phyloP scores from a whole-genome alignment of 148 eudicot species.

The Rhododendron williamsianum region DNA sequence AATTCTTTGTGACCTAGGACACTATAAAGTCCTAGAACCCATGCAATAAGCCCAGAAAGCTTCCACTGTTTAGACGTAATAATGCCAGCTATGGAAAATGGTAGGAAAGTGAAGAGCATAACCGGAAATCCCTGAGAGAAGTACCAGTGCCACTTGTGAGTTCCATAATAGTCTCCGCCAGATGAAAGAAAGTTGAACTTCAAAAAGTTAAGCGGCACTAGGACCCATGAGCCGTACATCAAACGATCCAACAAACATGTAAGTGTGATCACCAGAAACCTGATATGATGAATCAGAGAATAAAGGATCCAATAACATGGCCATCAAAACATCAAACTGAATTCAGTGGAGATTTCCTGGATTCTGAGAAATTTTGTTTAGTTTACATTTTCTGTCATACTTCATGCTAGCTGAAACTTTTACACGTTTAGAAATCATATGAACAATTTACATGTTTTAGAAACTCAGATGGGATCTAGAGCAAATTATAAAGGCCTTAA shows the following conservation, averaged over 20 bases:
- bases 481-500: background rate
- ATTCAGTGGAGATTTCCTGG: conserved; percentile 2
- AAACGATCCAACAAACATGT: conserved; percentile 61
- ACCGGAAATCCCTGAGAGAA: conserved; percentile 85
- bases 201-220: conserved; percentile 86
- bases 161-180: conserved; percentile 99
- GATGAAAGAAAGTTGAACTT: conserved; percentile 93
- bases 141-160: conserved; percentile 98
- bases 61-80: conserved; percentile 69
- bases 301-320: background rate
- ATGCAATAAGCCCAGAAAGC: conserved; percentile 64
- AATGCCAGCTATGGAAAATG: conserved; percentile 68
- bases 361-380: background rate
- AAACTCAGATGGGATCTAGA: background rate
- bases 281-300: conserved; percentile 25
- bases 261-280: conserved; percentile 57
- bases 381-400: background rate
- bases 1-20: conserved; percentile 93
- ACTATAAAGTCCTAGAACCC: conserved; percentile 91
- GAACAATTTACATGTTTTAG: background rate
- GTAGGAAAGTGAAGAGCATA: conserved; percentile 83
- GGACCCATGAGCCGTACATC: conserved; percentile 84
- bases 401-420: background rate
- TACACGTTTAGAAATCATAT: background rate
- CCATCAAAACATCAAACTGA: conserved; percentile 8